Evolutionary conservation across 2,329 filamentous ascomycete genomes (phyloP).

Genomic region (Hypoxylon sp.): DNA sequence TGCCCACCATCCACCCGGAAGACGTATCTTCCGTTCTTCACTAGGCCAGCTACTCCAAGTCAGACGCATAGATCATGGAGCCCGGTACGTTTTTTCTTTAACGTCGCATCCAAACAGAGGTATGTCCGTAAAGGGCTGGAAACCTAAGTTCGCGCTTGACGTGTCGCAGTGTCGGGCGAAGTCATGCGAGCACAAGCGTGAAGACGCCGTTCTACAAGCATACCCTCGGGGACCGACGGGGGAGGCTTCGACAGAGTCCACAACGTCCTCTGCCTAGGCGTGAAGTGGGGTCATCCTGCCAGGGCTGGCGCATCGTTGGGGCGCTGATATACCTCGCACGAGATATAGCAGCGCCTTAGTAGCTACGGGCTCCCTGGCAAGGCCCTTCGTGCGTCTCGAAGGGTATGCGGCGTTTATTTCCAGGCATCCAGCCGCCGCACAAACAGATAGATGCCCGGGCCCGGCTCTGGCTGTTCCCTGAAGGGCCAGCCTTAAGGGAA

Average conservation of each 20-base stretch:
- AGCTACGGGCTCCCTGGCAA: not conserved
- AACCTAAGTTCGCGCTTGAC: constrained; percentile 3
- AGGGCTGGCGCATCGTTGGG: not conserved
- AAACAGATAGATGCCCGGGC: not conserved
- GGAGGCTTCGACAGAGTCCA: constrained; percentile 4
- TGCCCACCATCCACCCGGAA: not conserved
- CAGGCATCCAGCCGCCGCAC: not conserved
- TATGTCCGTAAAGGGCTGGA: not conserved
- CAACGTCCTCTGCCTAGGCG: constrained; percentile 10
- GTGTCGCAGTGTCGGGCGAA: constrained; percentile 15
- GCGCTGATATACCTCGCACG: no score
- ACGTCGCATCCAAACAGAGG: not conserved
- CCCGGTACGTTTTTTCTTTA: constrained; percentile 5
- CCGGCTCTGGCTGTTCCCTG: not conserved
- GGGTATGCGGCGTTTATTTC: not conserved
- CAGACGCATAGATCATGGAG: not conserved
- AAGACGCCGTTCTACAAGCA: not conserved
- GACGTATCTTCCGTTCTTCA: not conserved
- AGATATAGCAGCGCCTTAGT: no score
- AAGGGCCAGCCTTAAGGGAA: not conserved
- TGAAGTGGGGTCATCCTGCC: not conserved
- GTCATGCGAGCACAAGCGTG: not conserved
- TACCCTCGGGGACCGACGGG: not conserved
- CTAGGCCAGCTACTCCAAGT: not conserved
- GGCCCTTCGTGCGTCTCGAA: constrained; percentile 6